phyloP scores from a whole-genome alignment of 169 alveolate species.

The Fabrea salina region DNA sequence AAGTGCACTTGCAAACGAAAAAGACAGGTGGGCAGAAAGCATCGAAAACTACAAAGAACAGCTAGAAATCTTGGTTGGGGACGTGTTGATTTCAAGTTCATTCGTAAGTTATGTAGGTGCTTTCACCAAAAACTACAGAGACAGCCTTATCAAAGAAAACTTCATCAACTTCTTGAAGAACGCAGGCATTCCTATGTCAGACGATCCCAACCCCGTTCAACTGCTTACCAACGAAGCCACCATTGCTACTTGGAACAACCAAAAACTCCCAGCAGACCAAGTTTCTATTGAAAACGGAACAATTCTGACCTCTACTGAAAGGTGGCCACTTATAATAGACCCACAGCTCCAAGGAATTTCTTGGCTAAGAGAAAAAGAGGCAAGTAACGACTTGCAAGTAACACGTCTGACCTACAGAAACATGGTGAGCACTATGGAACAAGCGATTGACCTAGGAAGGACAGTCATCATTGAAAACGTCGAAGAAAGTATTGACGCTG shows the following conservation, averaged over 20 bases:
- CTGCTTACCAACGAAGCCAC: conserved; percentile 89
- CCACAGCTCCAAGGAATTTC: conserved; percentile 96
- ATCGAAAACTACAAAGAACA: conserved; percentile 84
- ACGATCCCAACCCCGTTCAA: conserved; percentile 81
- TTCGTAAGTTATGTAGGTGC: conserved; percentile 95
- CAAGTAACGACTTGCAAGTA: conserved; percentile 83
- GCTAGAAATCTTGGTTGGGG: conserved; percentile 88
- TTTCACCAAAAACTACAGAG: conserved; percentile 92
- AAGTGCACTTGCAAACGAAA: conserved; percentile 91
- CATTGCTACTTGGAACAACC: conserved; percentile 91
- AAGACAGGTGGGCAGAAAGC: conserved; percentile 91
- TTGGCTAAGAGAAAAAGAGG: conserved; percentile 93
- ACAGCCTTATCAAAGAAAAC: conserved; percentile 73
- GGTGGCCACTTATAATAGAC: conserved; percentile 94
- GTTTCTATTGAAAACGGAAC: conserved; percentile 94
- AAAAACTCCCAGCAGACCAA: conserved; percentile 93
- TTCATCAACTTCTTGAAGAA: conserved; percentile 77
- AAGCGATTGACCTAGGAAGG: conserved; percentile 81
- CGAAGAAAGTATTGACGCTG: conserved; percentile 93
- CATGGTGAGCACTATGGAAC: conserved; percentile 83
- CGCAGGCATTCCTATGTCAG: conserved; percentile 83
- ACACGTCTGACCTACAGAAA: conserved; percentile 79
- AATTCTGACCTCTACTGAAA: conserved; percentile 90
- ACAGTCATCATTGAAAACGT: conserved; percentile 92
- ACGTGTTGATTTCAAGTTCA: conserved; percentile 90